Evolutionary conservation across 257 asterid species (phyloP), one percentile per base, ranked within the genome.

Genomic region (Euphrasia confusa): DNA sequence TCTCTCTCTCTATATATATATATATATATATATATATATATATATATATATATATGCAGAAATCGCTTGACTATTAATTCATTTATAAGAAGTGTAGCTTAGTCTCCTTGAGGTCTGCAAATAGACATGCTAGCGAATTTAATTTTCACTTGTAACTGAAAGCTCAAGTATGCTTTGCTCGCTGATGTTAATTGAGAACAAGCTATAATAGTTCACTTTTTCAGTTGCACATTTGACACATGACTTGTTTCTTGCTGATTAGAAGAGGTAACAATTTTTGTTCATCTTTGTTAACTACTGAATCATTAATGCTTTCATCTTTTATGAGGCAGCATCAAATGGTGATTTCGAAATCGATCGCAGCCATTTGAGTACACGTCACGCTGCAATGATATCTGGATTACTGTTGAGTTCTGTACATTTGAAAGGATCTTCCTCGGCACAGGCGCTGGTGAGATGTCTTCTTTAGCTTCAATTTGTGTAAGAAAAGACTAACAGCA

Each of bases 331-430:
- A 80, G 95, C 69, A 55, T 57, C 76, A 48, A 74, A 66, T 63
- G 74, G 61, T 57, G 68, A 66, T 61, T 54, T 66, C 70, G 74
- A 79, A 77, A 80, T 87, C 74, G 79, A 82, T 75, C 96, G 89
- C 77, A 77, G 74, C 68, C 79, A 79, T 74, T 73, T 93, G 80
- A 96, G 97, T 76, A 74, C 88, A 2, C 87, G 90, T 71, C 99
- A 89, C 81, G 81, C 78, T 37, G 99, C 96, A 63, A 87, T 87
- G 49, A 71, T 93, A 68, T 79, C 97, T 55, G 99, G 99, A 70
- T 72, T 93, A 27, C 54, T 77, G 70, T 77, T 89, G 83, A 71
- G 89, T 65, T 80, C 88, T 39, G 49, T 85, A 61, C 74, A 78
- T 72, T 66, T 87, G 81, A 76, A 76, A 56, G 72, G 68, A 67